A percentile compares a stretch with the other conserved stretches of the same genome.
Evolutionary conservation across 2,329 filamentous ascomycete genomes (phyloP).

Genomic region (Emmonsiellopsis sp.): DNA sequence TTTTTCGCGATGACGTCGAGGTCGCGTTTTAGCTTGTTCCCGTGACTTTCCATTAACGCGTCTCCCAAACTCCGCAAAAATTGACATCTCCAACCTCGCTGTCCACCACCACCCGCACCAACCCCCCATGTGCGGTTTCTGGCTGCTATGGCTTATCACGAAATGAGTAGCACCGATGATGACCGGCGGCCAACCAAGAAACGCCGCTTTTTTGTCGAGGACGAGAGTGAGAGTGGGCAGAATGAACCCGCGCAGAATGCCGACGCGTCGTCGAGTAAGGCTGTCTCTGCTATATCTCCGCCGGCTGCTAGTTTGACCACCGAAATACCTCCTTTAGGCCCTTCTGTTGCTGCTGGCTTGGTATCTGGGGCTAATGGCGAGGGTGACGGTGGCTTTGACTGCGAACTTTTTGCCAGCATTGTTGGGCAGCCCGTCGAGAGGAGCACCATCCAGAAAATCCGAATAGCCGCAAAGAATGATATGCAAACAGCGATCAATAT

Average conservation of each 20-base stretch:
- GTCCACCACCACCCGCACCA: background rate
- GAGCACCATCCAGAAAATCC: conserved; percentile 40
- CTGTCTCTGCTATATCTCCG: background rate
- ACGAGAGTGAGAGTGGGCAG: conserved; percentile 17
- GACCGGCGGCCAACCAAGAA: conserved; percentile 52
- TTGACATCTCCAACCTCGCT: background rate
- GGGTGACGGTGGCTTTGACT: conserved; percentile 39
- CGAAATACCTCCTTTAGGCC: background rate
- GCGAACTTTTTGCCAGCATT: conserved; percentile 47
- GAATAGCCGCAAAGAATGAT: conserved; percentile 42
- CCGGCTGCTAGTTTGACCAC: background rate
- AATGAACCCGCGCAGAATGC: background rate
- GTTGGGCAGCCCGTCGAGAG: conserved; percentile 44
- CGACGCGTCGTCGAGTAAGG: conserved; percentile 4
- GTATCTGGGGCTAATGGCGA: background rate
- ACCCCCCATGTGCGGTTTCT: background rate
- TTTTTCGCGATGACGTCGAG: conserved; percentile 5
- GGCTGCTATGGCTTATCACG: background rate
- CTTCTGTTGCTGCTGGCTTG: background rate
- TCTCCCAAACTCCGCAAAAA: background rate
- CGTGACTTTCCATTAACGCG: conserved; percentile 4
- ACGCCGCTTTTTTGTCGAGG: conserved; percentile 53
- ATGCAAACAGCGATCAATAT: conserved; percentile 55
- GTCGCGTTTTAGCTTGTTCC: conserved; percentile 3
- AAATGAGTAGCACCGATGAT: conserved; percentile 32